Evolutionary conservation across 2,329 filamentous ascomycete genomes (phyloP), one percentile per base, ranked within the genome.

Genomic region (Cladosporium sp.): DNA sequence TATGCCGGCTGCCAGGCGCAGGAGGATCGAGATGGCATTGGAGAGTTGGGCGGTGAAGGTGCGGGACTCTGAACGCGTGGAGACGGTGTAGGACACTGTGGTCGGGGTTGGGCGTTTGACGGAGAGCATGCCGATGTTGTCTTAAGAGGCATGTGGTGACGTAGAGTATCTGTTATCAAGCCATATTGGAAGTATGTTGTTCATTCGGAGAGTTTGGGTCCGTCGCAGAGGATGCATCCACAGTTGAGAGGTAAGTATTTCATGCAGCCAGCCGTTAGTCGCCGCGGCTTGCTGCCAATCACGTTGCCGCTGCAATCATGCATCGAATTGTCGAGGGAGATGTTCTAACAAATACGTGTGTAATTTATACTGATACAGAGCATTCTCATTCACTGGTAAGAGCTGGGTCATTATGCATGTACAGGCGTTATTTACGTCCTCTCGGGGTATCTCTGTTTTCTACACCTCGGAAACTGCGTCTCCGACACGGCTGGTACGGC

Each of bases 61-160:
- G 9, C 71, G 71, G 35, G 73, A 74, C 12, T 73, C 68, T 12
- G 89, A 84, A 44, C 85, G 84, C 58, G 92, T 97, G 35, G 92
- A 94, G 57, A 97, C 90, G 28, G 89, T 95, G 80, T 93, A 97
- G 64, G 90, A 88, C 70, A 90, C 86, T n/a, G 94, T 96, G 2
- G 91, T 95, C 47, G 90, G 87, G 22, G 94, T 79, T 12, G 78
- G 78, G 6, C 69, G 62, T 25, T 64, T 69, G 22, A 68, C 66
- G 10, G 66, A 65, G 48, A 73, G 65, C 67, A 70, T 72, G 25
- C 28, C 28, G 28, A 32, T 32, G 28, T 7, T 25, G 7, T 42
- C 19, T 22, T 24, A 13, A 42, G 20, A 20, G 39, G 10, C 39
- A 24, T 24, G 19, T 42, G n/a, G n/a, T n/a, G n/a, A n/a, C n/a